Evolutionary conservation across 306 rosid genomes (phyloP), one percentile per base, ranked within the genome.

Genomic region (Cucumis cinereus): DNA sequence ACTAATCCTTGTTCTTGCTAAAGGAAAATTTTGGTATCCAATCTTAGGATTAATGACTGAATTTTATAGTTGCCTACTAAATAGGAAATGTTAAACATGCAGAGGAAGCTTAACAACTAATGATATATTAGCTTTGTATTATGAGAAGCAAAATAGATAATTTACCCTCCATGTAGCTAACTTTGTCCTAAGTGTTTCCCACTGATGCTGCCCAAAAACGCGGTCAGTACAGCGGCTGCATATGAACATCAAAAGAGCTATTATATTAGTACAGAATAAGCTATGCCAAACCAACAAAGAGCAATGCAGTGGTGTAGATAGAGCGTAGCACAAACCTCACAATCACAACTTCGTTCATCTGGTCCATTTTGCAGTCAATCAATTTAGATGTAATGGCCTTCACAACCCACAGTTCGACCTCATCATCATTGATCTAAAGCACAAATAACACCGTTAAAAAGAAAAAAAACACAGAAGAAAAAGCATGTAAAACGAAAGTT

Each of bases 281-380:
- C 38, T 3, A 41, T 41, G 38, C 19, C 36, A 8, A 69, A 69
- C 57, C 36, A 26, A 23, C 43, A 11, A 24, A 14, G 23, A 23
- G 56, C 1, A 0, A n/a, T 12, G 2, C 19, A 40, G 19, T 10
- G 28, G 11, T 19, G 30, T 66, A 30, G 17, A 66, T 66, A 66
- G 16, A 1, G 22, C 10, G 15, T n/a, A 40, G 54, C 78, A 50
- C 85, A 36, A 77, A 94, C 99, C 91, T 92, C 74, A 90, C 98
- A 79, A 86, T 74, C 35, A 90, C 92, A 71, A 92, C 86, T 86
- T 90, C 85, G 83, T 95, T 95, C 99, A 92, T 90, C 86, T 92
- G 98, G 81, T 95, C 97, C 87, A 95, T 86, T 90, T 92, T 92
- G 81, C 99, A 89, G 86, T 92, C 92, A 53, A 92, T 77, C 77